Evolutionary conservation across 2,329 filamentous ascomycete genomes (phyloP).

Genomic region (Orbilia oligospora): DNA sequence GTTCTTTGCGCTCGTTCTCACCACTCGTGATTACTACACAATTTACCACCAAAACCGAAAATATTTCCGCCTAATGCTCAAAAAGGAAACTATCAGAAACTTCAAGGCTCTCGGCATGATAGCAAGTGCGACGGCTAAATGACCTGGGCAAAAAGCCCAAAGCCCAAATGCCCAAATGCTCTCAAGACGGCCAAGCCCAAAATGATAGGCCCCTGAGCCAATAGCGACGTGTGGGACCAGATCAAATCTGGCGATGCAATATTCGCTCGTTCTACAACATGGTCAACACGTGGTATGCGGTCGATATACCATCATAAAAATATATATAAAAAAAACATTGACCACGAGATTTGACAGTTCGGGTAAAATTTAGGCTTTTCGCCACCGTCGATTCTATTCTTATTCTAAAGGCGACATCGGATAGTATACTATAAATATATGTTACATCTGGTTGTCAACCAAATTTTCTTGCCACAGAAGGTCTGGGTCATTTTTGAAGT

Average conservation of each 20-base stretch:
- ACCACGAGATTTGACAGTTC: no score
- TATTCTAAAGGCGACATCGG: no score
- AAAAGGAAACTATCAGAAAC: conserved; percentile 21
- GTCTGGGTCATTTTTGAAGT: no score
- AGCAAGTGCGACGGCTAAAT: conserved; percentile 21
- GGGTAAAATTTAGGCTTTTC: no score
- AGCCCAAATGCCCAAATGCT: neutral
- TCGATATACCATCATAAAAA: neutral
- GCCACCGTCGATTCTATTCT: no score
- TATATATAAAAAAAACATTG: no score
- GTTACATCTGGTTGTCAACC: no score
- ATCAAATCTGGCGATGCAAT: conserved; percentile 1
- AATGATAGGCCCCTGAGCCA: neutral
- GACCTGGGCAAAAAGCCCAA: conserved; percentile 6
- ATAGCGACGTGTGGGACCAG: neutral
- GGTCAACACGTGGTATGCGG: conserved; percentile 13
- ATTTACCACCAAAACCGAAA: conserved; percentile 33
- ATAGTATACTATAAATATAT: no score
- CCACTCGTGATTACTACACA: conserved; percentile 38
- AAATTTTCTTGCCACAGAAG: no score
- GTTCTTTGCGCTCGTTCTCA: conserved; percentile 18
- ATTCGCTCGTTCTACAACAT: neutral
- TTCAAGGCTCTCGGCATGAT: neutral
- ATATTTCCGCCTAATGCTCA: conserved; percentile 43
- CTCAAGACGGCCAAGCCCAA: neutral